phyloP scores from a whole-genome alignment of 805 yeast species.

The Yarrowia phangngaensis region DNA sequence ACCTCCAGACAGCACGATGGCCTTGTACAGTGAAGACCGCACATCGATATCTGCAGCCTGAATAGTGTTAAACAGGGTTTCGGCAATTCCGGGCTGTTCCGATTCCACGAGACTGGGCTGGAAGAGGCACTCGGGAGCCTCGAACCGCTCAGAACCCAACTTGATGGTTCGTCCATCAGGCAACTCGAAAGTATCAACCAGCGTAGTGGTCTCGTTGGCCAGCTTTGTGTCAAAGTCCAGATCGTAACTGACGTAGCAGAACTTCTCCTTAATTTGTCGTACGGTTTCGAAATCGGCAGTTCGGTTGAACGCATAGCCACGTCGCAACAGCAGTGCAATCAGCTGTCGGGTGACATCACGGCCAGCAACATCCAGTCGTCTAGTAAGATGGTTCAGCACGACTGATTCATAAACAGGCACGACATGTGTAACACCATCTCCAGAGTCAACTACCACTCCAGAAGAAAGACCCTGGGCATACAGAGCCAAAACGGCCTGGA shows the following conservation, averaged over 20 bases:
- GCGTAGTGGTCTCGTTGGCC: conserved; percentile 90
- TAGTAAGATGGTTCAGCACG: conserved; percentile 89
- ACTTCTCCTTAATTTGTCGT: conserved; percentile 93
- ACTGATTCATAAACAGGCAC: conserved; percentile 97
- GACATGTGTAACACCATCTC: conserved; percentile 97
- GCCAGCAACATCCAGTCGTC: conserved; percentile 94
- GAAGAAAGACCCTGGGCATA: conserved; percentile 96
- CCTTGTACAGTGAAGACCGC: conserved; percentile 80
- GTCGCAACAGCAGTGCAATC: conserved; percentile 82
- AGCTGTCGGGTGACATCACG: conserved; percentile 96
- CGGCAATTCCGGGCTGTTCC: conserved; percentile 97
- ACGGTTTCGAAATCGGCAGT: conserved; percentile 99
- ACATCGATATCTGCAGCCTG: conserved; percentile 95
- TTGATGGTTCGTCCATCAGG: conserved; percentile 96
- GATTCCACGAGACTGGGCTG: conserved; percentile 93
- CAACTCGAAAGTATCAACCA: conserved; percentile 85
- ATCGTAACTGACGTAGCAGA: conserved; percentile 93
- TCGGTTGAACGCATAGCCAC: conserved; percentile 97
- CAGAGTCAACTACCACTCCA: conserved; percentile 97
- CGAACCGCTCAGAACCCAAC: conserved; percentile 92
- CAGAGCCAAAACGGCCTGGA: conserved; percentile 95
- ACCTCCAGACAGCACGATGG: conserved; percentile 94
- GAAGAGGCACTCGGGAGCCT: conserved; percentile 94
- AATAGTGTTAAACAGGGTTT: conserved; percentile 81
- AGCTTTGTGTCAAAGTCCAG: conserved; percentile 81